Evolutionary conservation across 306 rosid genomes (phyloP), one percentile per base, ranked within the genome.

Genomic region (Herpetospermum pedunculosum): DNA sequence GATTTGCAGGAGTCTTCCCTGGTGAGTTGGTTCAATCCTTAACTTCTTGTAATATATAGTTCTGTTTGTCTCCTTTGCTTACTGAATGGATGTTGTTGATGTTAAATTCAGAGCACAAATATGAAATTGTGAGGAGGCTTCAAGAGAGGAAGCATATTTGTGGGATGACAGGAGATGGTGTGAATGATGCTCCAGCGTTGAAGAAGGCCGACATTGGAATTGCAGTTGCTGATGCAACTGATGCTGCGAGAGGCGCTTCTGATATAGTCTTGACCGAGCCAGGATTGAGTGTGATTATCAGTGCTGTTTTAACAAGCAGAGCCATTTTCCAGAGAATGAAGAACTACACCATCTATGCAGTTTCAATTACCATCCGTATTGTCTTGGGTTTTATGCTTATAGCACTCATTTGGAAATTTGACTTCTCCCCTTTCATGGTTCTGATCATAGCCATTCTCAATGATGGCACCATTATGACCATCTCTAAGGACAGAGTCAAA

Each of bases 81-180:
- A 38, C 32, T 25, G 34, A 40, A 25, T 67, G 41, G 16, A n/a
- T 34, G 14, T 6, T 72, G n/a, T 16, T 16, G 67, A 15, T 68
- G 37, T 35, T 28, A 50, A 72, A 26, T 83, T 60, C 89, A 92
- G 98, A 92, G 57, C 98, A 92, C 50, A 90, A 92, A 77, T 92
- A 92, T 19, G 96, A 92, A 85, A 92, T 90, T 58, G 98, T 92
- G 68, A 92, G 83, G 83, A 82, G 87, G 75, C 92, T 90, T 30
- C 98, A 92, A 75, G 89, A 88, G 0, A 87, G 81, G 88, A 87
- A 88, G 2, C 98, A 90, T 79, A 90, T 88, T 2, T 86, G 91
- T 75, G 98, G 98, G 2, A 92, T 92, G 98, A 92, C 98, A 29
- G 98, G 98, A 72, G 98, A 92, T 68, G 97, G 98, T 68, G 98